phyloP scores from a whole-genome alignment of 106 monocot genomes.

The Dioscorea dumetorum region DNA sequence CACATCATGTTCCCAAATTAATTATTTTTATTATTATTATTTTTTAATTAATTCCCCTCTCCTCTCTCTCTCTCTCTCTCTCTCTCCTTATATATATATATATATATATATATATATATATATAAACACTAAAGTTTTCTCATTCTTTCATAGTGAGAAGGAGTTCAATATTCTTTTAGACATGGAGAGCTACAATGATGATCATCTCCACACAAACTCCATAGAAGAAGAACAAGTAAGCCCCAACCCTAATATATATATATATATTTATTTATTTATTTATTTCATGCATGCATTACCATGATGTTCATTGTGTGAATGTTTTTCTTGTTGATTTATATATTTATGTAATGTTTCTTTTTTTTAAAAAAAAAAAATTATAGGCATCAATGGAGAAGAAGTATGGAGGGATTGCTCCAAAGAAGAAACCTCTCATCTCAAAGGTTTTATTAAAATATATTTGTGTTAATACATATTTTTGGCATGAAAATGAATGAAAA shows the following conservation, averaged over 20 bases:
- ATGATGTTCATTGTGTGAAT: no score
- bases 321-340: no score
- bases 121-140: not conserved
- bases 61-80: no score
- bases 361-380: no score
- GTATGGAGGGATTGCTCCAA: slow-evolving; percentile 83
- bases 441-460: slow-evolving; percentile 27
- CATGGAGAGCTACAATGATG: slow-evolving; percentile 6
- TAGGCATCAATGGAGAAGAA: slow-evolving; percentile 45
- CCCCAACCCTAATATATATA: no score
- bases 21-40: no score
- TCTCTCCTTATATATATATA: not conserved
- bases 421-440: slow-evolving; percentile 86
- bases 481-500: not conserved
- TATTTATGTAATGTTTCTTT: no score
- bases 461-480: not conserved
- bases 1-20: no score
- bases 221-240: slow-evolving; percentile 6
- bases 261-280: no score
- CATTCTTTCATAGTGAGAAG: not conserved
- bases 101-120: not conserved
- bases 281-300: no score
- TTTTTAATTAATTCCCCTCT: no score
- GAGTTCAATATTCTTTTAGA: slow-evolving; percentile 3
- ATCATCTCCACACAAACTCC: not conserved